Base-by-base conservation (phyloP, 495 filamentous ascomycete genomes). In the Hypoxylon rickii region DNA sequence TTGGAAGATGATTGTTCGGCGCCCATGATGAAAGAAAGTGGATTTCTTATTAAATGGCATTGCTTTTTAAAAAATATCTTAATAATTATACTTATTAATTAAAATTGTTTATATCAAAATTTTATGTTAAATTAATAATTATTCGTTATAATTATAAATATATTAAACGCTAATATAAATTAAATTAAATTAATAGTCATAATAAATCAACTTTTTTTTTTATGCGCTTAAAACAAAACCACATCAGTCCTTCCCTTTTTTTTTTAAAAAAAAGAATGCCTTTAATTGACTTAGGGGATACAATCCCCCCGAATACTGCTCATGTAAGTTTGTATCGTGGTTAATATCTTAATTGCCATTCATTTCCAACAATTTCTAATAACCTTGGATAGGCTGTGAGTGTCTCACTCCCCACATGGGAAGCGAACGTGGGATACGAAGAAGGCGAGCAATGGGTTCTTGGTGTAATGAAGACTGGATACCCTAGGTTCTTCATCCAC, bases 401-500 rank as follows among this genome's bases (percentile, higher is more conserved):
- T 68, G 91, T 96, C 16, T 97, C 95, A 2, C 78, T 98, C 24
- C 94, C 94, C 37, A 94, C 93, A 76, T 98, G 94, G 94, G 83
- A 76, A 58, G 75, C 91, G 34, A 96, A 93, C 66, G 76, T 97
- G 19, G 94, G 82, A 1, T 98, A 98, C 59, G 94, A 97, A 70
- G 90, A 97, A 70, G 93, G 92, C 21, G 80, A 94, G 66, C 78
- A 85, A 46, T 92, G 90, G 89, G 88, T 98, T 8, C 48, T 95
- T 31, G 81, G 78, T 51, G 87, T 87, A 63, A 89, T 98, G 89
- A 79, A 84, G 55, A 95, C 88, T 17, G 94, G 94, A 33, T 98
- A 98, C 73, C 94, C 94, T n/a, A 88, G 93, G 46, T 97, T 97
- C 75, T 97, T 96, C 75, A 85, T 98, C 44, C 89, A 97, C 70